phyloP scores from a whole-genome alignment of 2,329 filamentous ascomycete genomes.

The Paecilomyces fulvus region DNA sequence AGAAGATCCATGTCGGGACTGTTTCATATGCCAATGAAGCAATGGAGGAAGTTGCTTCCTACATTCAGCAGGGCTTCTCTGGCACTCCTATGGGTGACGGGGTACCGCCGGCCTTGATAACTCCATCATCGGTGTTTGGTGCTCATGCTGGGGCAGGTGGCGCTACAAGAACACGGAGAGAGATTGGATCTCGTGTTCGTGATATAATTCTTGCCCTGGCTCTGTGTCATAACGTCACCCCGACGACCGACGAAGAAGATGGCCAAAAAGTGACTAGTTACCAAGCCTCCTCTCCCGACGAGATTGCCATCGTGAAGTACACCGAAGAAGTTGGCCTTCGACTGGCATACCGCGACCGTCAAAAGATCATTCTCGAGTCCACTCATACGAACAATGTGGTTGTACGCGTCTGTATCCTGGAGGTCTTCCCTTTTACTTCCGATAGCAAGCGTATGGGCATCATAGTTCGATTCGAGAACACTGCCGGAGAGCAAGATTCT shows the following conservation, averaged over 20 bases:
- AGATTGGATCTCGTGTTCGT: slow-evolving; percentile 86
- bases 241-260: slow-evolving; percentile 74
- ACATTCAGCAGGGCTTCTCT: slow-evolving; percentile 76
- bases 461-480: slow-evolving; percentile 73
- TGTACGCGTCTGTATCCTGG: slow-evolving; percentile 79
- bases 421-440: slow-evolving; percentile 95
- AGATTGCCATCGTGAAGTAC: slow-evolving; percentile 96
- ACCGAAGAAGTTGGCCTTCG: slow-evolving; percentile 86
- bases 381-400: slow-evolving; percentile 64
- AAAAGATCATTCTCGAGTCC: slow-evolving; percentile 73
- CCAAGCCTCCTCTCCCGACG: slow-evolving; percentile 93
- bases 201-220: slow-evolving; percentile 89
- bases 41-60: slow-evolving; percentile 91
- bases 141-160: slow-evolving; percentile 48
- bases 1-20: slow-evolving; percentile 96
- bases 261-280: slow-evolving; percentile 74
- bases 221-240: slow-evolving; percentile 94
- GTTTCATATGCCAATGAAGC: slow-evolving; percentile 97
- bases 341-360: slow-evolving; percentile 75
- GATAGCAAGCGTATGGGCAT: slow-evolving; percentile 98
- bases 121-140: slow-evolving; percentile 63
- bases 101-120: slow-evolving; percentile 52
- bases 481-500: slow-evolving; percentile 41
- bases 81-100: slow-evolving; percentile 35
- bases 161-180: slow-evolving; percentile 75